Evolutionary conservation across 2,329 filamentous ascomycete genomes (phyloP).

Genomic region (Ascochyta fabae): DNA sequence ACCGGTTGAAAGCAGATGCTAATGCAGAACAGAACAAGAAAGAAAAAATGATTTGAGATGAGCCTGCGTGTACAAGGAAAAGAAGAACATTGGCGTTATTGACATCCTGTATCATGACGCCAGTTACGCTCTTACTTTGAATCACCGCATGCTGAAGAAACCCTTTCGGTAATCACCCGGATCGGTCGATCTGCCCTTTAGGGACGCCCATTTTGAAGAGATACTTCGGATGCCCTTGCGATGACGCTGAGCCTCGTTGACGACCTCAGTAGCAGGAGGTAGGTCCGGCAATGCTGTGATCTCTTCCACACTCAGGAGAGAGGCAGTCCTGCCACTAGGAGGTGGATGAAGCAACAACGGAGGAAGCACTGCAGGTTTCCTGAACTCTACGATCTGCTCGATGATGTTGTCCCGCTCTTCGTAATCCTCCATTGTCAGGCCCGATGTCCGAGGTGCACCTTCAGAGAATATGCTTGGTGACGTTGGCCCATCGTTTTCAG

Average conservation of each 20-base stretch:
- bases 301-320: conserved; percentile 16
- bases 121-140: not conserved
- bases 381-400: conserved; percentile 34
- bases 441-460: conserved; percentile 1
- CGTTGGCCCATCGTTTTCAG: conserved; percentile 1
- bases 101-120: not conserved
- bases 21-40: not conserved
- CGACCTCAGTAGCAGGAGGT: not conserved
- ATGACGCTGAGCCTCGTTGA: conserved; percentile 12
- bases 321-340: conserved; percentile 24
- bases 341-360: conserved; percentile 34
- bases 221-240: conserved; percentile 35
- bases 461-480: conserved; percentile 19
- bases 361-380: conserved; percentile 25
- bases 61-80: not conserved
- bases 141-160: conserved; percentile 13
- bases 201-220: conserved; percentile 27
- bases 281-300: conserved; percentile 26
- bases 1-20: not conserved
- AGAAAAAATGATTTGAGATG: not conserved
- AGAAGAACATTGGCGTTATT: not conserved
- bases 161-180: conserved; percentile 10
- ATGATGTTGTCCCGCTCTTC: conserved; percentile 29
- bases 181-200: conserved; percentile 24
- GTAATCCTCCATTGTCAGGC: not conserved